Evolutionary conservation across 1,284 basidiomycete genomes (phyloP).

Genomic region (Fomitopsis palustris): DNA sequence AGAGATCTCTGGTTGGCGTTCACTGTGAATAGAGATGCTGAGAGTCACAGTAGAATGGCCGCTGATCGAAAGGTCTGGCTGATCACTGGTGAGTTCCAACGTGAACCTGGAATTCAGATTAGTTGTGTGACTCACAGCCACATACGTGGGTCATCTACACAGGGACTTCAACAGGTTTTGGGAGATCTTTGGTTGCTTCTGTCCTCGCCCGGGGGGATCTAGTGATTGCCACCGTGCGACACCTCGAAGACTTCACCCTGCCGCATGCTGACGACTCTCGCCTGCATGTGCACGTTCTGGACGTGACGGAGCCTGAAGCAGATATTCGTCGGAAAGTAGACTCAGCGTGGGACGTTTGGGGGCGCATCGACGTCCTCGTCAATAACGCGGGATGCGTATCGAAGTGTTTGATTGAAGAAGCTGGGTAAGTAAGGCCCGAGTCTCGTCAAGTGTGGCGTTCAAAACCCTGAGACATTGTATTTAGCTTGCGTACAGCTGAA

Average conservation of each 20-base stretch:
- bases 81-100: neutral
- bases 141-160: neutral
- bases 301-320: conserved; percentile 31
- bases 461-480: conserved; percentile 18
- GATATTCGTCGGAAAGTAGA: conserved; percentile 35
- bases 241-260: conserved; percentile 26
- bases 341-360: conserved; percentile 40
- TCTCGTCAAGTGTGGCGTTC: too few species aligned
- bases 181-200: conserved; percentile 44
- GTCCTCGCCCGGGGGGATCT: conserved; percentile 51
- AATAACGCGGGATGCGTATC: conserved; percentile 52
- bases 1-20: too few species aligned
- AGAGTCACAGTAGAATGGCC: too few species aligned
- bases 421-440: conserved; percentile 31
- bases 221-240: conserved; percentile 44
- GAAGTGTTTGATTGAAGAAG: conserved; percentile 32
- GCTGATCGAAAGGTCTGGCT: neutral
- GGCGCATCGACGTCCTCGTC: conserved; percentile 54
- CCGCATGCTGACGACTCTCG: conserved; percentile 12
- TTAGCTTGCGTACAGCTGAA: neutral
- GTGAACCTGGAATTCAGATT: too few species aligned
- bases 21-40: too few species aligned
- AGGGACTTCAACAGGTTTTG: conserved; percentile 61
- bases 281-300: conserved; percentile 32
- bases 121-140: too few species aligned